Evolutionary conservation across 2,329 filamentous ascomycete species (phyloP), one percentile per base, ranked within the genome.

Genomic region (Beauveria asiatica): DNA sequence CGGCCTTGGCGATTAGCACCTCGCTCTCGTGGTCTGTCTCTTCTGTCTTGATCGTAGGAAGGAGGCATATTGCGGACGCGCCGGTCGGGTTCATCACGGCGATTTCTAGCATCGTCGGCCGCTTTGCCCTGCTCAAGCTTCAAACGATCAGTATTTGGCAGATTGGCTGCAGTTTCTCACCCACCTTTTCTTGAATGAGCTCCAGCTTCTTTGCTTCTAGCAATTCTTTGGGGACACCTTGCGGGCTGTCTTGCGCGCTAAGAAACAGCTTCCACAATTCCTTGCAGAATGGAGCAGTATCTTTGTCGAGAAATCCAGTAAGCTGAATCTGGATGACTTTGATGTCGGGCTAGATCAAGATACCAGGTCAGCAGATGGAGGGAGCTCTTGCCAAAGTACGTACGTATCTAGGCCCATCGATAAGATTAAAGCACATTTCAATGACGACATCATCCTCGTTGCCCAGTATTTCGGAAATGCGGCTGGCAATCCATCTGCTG

Each of bases 121-220:
- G 87, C 87, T 71, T 87, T 89, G 66, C 94, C 91, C 41, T 90
- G 88, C 69, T 95, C 88, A 56, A 91, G 84, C 91, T 92, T 50
- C 8, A 17, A 37, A n/a, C 33, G 60, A 5, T 64, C 23, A 67
- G 62, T 52, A 60, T 39, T 46, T 25, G 23, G 8, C 30, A 21
- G 3, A 48, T 17, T 8, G 16, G 16, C 17, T 6, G 13, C 17
- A 19, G 10, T 39, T 39, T 7, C 4, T 37, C 30, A 45, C 70
- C 39, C 72, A 95, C 93, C 87, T 96, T 96, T 75, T 97, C 92
- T 74, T 97, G 91, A 63, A 94, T 90, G 52, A 99, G 79, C 74
- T 99, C 94, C 49, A 90, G 77, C 75, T 97, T 99, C 80, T 99
- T 99, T 0, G 93, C 92, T 72, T 99, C 94, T 3, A 99, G 77